Percentiles rank a stretch among this genome's conserved stretches.
Conservation (phyloP, 2,329 filamentous ascomycete genomes). For the Trichoderma atrobrunneum region DNA sequence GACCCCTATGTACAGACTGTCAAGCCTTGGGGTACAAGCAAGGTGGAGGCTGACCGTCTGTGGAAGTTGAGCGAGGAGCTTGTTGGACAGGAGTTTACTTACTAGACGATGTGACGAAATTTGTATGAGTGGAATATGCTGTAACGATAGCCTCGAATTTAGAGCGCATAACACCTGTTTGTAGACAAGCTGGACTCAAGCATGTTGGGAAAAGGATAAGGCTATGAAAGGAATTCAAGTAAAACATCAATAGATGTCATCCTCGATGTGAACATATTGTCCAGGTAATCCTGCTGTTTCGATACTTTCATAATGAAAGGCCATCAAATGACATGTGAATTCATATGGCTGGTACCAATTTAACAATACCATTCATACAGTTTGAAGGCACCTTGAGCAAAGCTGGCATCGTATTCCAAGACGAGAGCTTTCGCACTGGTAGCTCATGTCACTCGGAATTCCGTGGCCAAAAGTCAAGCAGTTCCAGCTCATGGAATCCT, state of each 20-base stretch:
- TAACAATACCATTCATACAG: no score
- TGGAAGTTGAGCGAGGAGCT: conserved; percentile 14
- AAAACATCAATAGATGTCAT: background rate
- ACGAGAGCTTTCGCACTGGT: background rate
- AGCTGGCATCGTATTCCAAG: background rate
- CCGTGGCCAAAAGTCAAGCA: background rate
- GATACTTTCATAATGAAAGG: no score
- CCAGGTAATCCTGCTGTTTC: no score
- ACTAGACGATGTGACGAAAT: background rate
- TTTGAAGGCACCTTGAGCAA: background rate
- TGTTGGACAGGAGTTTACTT: conserved; percentile 1
- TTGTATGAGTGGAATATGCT: background rate
- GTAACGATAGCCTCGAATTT: background rate
- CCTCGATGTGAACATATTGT: no score
- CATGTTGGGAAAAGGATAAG: rapidly evolving
- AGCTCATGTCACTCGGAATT: background rate
- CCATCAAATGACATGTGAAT: no score
- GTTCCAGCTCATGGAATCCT: background rate
- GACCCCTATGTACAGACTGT: background rate
- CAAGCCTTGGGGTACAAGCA: conserved; percentile 6
- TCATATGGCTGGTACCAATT: no score
- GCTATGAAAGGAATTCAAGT: background rate
- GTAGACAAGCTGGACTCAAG: background rate
- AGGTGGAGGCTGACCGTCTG: conserved; percentile 5
- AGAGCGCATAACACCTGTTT: background rate